These are phyloP conservation scores for Spiromastix sp. DNA, from an alignment of 2,329 filamentous ascomycete species.

Conservation along the genomic window DNA sequence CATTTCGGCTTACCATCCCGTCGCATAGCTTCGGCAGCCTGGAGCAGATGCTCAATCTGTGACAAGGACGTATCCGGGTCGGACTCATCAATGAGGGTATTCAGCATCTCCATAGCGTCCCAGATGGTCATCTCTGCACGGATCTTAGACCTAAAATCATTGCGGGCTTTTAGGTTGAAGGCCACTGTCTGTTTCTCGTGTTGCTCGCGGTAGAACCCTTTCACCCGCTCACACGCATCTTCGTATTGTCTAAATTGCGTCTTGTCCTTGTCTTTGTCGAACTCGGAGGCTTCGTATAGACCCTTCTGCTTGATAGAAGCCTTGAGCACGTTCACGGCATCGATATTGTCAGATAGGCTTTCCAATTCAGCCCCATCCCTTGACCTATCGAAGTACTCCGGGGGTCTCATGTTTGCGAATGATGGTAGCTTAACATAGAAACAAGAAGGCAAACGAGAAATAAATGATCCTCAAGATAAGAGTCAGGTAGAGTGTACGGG, in stretches of 20 bases:
- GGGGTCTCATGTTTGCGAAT: neutral
- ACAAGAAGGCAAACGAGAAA: too few species aligned
- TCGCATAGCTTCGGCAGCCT: slow-evolving; percentile 84
- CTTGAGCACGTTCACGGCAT: slow-evolving; percentile 44
- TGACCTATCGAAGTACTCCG: slow-evolving; percentile 20
- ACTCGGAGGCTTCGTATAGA: slow-evolving; percentile 47
- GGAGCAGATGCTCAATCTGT: slow-evolving; percentile 83
- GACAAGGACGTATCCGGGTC: slow-evolving; percentile 81
- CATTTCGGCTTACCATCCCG: slow-evolving; percentile 45
- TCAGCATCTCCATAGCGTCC: slow-evolving; percentile 87
- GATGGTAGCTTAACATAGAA: too few species aligned
- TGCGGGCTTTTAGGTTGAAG: slow-evolving; percentile 77
- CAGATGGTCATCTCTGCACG: slow-evolving; percentile 75
- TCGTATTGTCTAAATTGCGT: slow-evolving; percentile 66
- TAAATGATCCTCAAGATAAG: too few species aligned
- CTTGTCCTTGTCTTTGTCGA: slow-evolving; percentile 62
- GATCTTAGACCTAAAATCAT: slow-evolving; percentile 55
- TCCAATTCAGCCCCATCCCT: slow-evolving; percentile 43
- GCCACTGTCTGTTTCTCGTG: slow-evolving; percentile 42
- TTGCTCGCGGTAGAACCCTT: slow-evolving; percentile 64
- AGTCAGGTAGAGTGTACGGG: too few species aligned
- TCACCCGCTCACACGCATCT: slow-evolving; percentile 65
- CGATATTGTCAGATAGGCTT: slow-evolving; percentile 41
- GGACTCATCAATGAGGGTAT: slow-evolving; percentile 81
- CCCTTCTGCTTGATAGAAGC: slow-evolving; percentile 36